Conservation (phyloP, 73 alveolate species). For the Paramecium sonneborni region DNA sequence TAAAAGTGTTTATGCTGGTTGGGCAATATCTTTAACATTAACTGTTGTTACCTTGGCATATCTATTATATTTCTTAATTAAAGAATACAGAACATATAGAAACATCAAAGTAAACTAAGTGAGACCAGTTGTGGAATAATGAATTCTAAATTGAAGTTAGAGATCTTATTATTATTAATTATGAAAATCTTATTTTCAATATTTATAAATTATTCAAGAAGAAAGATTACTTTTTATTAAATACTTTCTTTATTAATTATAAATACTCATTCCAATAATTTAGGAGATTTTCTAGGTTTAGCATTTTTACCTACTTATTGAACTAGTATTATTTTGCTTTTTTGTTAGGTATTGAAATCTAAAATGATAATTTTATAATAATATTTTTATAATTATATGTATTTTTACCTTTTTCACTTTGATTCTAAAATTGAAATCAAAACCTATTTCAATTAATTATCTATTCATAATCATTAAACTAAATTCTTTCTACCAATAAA, state of each 20-base stretch:
- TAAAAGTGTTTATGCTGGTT: not conserved
- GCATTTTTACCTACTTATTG: conserved; percentile 45
- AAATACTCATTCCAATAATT: conserved; percentile 23
- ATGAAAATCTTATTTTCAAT: no score
- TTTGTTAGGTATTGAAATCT: no score
- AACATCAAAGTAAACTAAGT: no score
- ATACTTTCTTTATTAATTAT: no score
- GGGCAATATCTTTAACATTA: not conserved
- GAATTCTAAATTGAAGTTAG: no score
- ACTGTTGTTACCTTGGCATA: not conserved
- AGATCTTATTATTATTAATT: no score
- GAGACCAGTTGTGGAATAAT: no score
- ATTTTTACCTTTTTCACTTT: not conserved
- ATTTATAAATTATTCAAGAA: no score
- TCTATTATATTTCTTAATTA: not conserved
- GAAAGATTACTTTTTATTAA: no score
- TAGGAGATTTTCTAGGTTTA: conserved; percentile 1
- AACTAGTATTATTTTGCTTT: not conserved
- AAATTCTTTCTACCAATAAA: conserved; percentile 53
- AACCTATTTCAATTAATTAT: not conserved
- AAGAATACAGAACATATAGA: no score
- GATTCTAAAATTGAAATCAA: conserved; percentile 7
- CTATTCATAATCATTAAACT: not conserved
- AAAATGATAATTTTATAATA: no score
- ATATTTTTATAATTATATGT: not conserved